These are phyloP conservation scores for Xylariaceae sp. DNA, from an alignment of 2,329 filamentous ascomycete species.

Conservation along the genomic window DNA sequence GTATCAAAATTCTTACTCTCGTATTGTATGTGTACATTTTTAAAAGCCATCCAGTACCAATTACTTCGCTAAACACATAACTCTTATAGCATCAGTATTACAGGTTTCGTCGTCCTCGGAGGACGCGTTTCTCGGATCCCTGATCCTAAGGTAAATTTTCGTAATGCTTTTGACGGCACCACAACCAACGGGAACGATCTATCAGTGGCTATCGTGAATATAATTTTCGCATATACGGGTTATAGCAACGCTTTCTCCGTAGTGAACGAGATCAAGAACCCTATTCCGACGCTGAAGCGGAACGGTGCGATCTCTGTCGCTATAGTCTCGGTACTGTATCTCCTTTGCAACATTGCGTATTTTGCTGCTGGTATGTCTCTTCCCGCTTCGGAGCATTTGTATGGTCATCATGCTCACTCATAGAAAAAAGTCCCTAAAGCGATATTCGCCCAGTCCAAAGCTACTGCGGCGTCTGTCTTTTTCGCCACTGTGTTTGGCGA, in stretches of 20 bases:
- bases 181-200: slow-evolving; percentile 51
- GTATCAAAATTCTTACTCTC: slow-evolving; percentile 66
- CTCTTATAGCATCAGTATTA: slow-evolving; percentile 54
- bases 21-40: slow-evolving; percentile 52
- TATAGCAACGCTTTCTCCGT: slow-evolving; percentile 67
- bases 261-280: slow-evolving; percentile 64
- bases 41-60: background rate
- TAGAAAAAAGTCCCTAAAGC: slow-evolving; percentile 52
- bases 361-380: slow-evolving; percentile 55
- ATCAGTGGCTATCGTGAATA: slow-evolving; percentile 65
- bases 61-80: background rate
- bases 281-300: slow-evolving; percentile 60
- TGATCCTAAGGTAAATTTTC: slow-evolving; percentile 62
- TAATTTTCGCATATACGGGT: slow-evolving; percentile 64
- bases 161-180: slow-evolving; percentile 59
- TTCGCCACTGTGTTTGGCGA: slow-evolving; percentile 64
- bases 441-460: slow-evolving; percentile 57
- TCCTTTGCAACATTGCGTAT: slow-evolving; percentile 66
- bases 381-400: background rate
- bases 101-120: slow-evolving; percentile 68
- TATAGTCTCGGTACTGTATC: slow-evolving; percentile 60
- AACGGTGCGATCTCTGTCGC: slow-evolving; percentile 57
- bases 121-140: slow-evolving; percentile 56
- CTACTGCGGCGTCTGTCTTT: slow-evolving; percentile 63
- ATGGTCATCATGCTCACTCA: slow-evolving; percentile 22